These are phyloP conservation scores for Kandelia obovata DNA, from an alignment of 345 rosid genomes.

Conservation along the genomic window DNA sequence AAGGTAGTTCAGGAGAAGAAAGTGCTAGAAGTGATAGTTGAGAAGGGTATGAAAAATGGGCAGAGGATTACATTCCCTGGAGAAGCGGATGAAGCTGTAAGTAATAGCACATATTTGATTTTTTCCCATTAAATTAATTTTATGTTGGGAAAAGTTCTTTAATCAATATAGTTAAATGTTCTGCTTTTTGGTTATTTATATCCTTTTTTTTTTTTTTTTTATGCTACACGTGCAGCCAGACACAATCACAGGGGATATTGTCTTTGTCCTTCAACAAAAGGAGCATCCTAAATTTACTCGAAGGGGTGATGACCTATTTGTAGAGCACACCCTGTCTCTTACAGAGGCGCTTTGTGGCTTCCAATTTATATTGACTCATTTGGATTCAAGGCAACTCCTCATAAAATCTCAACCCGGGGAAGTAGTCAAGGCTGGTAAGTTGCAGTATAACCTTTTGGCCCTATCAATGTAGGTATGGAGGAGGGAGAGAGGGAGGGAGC, in stretches of 20 bases:
- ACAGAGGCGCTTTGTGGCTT: constrained; percentile 78
- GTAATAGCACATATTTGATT: neutral
- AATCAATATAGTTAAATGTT: neutral
- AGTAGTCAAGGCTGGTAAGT: constrained; percentile 63
- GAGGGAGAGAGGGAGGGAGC: too few relatives aligned
- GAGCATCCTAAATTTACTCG: constrained; percentile 69
- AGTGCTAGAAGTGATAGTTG: constrained; percentile 38
- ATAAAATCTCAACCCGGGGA: constrained; percentile 71
- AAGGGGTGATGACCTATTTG: constrained; percentile 71
- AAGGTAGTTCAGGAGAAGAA: constrained; percentile 42
- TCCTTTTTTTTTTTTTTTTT: neutral
- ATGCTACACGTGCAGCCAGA: constrained; percentile 49
- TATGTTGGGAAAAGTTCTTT: too few relatives aligned
- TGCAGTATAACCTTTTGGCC: neutral
- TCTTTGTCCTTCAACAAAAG: constrained; percentile 61
- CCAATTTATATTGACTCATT: constrained; percentile 59
- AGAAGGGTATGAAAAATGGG: constrained; percentile 43
- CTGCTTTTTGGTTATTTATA: neutral
- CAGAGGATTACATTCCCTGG: constrained; percentile 42
- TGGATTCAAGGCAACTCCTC: constrained; percentile 75
- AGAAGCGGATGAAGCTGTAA: constrained; percentile 41
- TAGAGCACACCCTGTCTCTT: constrained; percentile 64
- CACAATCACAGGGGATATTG: constrained; percentile 39
- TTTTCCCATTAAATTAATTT: neutral
- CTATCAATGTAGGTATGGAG: neutral